Base-by-base conservation (phyloP, 2,329 filamentous ascomycete genomes). In the Paraphaeosphaeria minitans region DNA sequence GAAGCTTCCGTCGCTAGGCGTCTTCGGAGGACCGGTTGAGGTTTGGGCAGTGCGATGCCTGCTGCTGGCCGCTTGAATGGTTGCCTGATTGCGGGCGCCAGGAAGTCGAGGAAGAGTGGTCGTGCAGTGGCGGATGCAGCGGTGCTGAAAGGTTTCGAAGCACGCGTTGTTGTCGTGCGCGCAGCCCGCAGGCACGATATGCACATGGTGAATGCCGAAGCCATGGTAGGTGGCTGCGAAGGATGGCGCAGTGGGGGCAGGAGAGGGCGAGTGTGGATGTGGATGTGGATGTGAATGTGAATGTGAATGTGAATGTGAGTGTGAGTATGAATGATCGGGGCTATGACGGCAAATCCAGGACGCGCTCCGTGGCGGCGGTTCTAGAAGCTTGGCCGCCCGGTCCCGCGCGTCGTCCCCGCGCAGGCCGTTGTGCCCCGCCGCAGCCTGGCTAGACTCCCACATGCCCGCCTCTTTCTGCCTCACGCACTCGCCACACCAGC, bases 21-120 rank as follows among this genome's bases (percentile, higher is more conserved):
- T 77, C 79, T 46, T 61, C 66, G 43, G 56, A 69, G 35, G 62
- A 37, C 24, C 72, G 72, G 24, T 75, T 79, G 46, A 35, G 24
- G 35, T 29, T 19, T 24, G 14, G 24, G 46, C 24, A 37, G 52
- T 24, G 8, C 24, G 33, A 27, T 37, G 35, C 41, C 10, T 29
- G 49, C 10, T 29, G 49, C 21, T 24, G 56, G 41, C 12, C 41
- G 49, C 37, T 46, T 24, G 35, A 16, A 19, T 35, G 53, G 8
- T 24, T 10, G 43, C 2, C 47, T 53, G 12, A 53, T 31, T 21
- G 57, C 50, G 27, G 66, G 72, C 12, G 68, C 66, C 35, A 75
- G 70, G 59, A 75, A 75, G 57, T 75, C 67, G 61, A 73, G 72
- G 48, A 68, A 70, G 9, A 70, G 54, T 21, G 68, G 61, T 22